Evolutionary conservation across 306 rosid genomes (phyloP), one percentile per base, ranked within the genome.

Genomic region (Luffa aegyptiaca): DNA sequence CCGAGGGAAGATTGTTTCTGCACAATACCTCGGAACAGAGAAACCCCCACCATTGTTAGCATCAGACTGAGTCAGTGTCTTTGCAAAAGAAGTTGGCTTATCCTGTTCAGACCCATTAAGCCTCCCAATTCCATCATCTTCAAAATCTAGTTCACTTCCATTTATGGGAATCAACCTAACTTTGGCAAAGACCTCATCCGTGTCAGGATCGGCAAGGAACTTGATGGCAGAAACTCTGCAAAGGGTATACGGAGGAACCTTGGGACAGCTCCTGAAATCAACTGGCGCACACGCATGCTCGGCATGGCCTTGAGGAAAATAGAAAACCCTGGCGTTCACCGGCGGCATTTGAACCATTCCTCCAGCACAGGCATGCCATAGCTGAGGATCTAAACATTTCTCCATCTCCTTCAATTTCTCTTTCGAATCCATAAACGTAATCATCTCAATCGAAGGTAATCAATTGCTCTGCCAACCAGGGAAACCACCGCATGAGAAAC

Each of bases 311-410:
- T 80, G 82, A 20, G 78, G 82, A n/a, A 80, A 80, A 45, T 96
- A 96, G 77, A 85, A 96, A 9, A 93, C 99, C 81, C 84, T 90
- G 31, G 88, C 75, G 79, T 88, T 89, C 56, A 89, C 86, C 5
- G 44, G 16, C n/a, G 99, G 99, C 97, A 96, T 91, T 84, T 96
- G 97, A 52, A 91, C 94, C 97, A 96, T 96, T 3, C 94, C 97
- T 74, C 99, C 98, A 5, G 99, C 98, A 76, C 99, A 96, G 37
- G 98, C 99, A 83, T 96, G 98, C 98, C 99, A 96, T 59, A 96
- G 84, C 66, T 90, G 94, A 83, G 96, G 91, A 82, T 93, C 97
- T 82, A 96, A 85, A 73, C 90, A 89, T 83, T 83, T 92, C 6
- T 90, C 97, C 63, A 80, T 89, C 78, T 88, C 96, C 81, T 90